These are phyloP conservation scores for Aspergillus sp. DNA, from an alignment of 2,329 filamentous ascomycete genomes.

Conservation along the genomic window DNA sequence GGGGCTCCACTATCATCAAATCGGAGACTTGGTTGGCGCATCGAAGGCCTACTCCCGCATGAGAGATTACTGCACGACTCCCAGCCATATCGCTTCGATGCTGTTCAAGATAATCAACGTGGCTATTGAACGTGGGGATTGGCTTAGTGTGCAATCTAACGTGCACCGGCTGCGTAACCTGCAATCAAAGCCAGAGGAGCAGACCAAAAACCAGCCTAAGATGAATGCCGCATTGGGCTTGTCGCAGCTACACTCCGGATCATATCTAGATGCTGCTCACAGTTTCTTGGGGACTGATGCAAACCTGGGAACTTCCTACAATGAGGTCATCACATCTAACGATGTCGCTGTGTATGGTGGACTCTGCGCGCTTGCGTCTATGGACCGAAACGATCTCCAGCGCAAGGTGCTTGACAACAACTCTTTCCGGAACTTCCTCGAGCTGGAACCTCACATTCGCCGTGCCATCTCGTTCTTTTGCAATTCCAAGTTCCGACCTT, in stretches of 20 bases:
- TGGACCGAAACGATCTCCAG: conserved; percentile 75
- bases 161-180: conserved; percentile 53
- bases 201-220: conserved; percentile 58
- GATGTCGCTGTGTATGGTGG: conserved; percentile 91
- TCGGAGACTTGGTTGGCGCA: conserved; percentile 68
- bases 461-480: conserved; percentile 87
- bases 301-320: conserved; percentile 55
- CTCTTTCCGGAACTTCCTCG: conserved; percentile 79
- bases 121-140: conserved; percentile 71
- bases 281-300: conserved; percentile 64
- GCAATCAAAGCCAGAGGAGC: conserved; percentile 54
- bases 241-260: conserved; percentile 52
- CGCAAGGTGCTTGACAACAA: conserved; percentile 71
- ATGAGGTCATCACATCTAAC: conserved; percentile 71
- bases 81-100: conserved; percentile 79
- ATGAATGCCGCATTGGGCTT: conserved; percentile 60
- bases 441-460: conserved; percentile 89
- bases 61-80: conserved; percentile 82
- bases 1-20: conserved; percentile 74
- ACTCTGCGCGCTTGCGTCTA: conserved; percentile 82
- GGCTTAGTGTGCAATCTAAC: conserved; percentile 62
- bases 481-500: conserved; percentile 81
- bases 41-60: conserved; percentile 77
- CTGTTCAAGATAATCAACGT: conserved; percentile 73
- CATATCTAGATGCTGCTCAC: conserved; percentile 64